These are phyloP conservation scores for Epichloe sylvatica DNA, from an alignment of 2,329 filamentous ascomycete species.

Conservation along the genomic window DNA sequence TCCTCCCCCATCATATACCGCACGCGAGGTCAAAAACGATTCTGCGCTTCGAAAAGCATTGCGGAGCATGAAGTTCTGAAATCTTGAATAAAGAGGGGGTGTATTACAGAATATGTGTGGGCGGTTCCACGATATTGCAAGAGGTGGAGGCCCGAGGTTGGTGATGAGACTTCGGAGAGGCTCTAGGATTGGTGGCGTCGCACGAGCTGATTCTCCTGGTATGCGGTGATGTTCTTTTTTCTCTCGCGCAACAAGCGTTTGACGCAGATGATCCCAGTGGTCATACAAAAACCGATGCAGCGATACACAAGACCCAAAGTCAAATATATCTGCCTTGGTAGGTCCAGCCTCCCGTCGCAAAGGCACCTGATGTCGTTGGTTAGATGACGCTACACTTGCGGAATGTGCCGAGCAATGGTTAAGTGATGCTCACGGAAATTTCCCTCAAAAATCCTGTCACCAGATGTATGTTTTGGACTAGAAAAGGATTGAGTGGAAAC, in stretches of 20 bases:
- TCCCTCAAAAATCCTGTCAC: conserved; percentile 54
- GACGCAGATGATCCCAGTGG: conserved; percentile 56
- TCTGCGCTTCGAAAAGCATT: conserved; percentile 54
- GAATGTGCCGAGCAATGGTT: neutral
- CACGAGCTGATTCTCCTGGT: conserved; percentile 37
- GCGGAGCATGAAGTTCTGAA: conserved; percentile 59
- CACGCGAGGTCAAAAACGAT: conserved; percentile 48
- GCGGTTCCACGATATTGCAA: conserved; percentile 56
- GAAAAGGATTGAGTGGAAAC: conserved; percentile 55
- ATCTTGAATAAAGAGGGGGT: conserved; percentile 53
- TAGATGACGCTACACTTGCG: neutral
- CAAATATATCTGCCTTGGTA: conserved; percentile 38
- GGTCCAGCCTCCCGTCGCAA: conserved; percentile 31
- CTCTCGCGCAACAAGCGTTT: conserved; percentile 47
- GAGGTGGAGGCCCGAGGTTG: conserved; percentile 51
- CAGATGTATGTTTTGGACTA: conserved; percentile 53
- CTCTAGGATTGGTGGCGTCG: conserved; percentile 43
- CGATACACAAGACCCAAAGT: conserved; percentile 58
- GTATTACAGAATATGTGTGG: conserved; percentile 50
- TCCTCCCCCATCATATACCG: conserved; percentile 60
- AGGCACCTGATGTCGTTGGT: conserved; percentile 24
- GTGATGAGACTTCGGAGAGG: conserved; percentile 47
- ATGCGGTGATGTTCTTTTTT: conserved; percentile 43
- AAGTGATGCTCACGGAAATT: conserved; percentile 38
- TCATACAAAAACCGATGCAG: conserved; percentile 57